Evolutionary conservation across 2,329 filamentous ascomycete genomes (phyloP), one percentile per base, ranked within the genome.

Genomic region (Acrocalymma vagum): DNA sequence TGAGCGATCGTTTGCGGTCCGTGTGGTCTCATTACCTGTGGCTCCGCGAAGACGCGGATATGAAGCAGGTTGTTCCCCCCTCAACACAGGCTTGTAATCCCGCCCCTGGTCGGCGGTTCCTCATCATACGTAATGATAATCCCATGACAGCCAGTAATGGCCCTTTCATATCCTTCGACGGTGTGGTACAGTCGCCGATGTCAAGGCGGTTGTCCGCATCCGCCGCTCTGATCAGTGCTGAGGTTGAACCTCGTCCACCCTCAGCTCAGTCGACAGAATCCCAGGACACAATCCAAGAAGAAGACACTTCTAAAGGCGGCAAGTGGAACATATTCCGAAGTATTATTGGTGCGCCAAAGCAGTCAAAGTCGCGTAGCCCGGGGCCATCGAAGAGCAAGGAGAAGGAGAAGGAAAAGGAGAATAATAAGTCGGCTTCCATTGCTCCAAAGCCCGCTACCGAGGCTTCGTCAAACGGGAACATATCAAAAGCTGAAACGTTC

Each of bases 111-210:
- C 89, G 93, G 60, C 82, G 88, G 47, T 88, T 96, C 46, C 83
- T 95, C 69, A 96, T 96, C 57, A 87, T 96, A 52, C 85, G 90
- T 42, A 92, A 88, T 50, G 91, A 96, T 65, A 82, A 78, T 50
- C 77, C 79, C 42, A 62, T 80, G 30, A 72, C 77, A 11, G 73
- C 78, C 22, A 74, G 78, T 32, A 70, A 72, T 32, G 72, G 76
- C 38, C 72, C 83, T 11, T 85, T 85, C 53, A 73, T 85, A 29
- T 82, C 82, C 0, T 86, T 86, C 51, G 84, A 87, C 48, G 81
- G 81, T n/a, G 74, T 84, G 20, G 68, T 81, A 16, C 66, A 69
- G 30, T 64, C 63, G 13, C 53, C 65, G 3, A 45, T 55, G 66
- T 75, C 37, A 62, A 55, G 54, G 30, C 58, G 63, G 22, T 51